Base-by-base conservation (phyloP, 768 basidiomycete genomes). In the Boletus rubroflammeus region DNA sequence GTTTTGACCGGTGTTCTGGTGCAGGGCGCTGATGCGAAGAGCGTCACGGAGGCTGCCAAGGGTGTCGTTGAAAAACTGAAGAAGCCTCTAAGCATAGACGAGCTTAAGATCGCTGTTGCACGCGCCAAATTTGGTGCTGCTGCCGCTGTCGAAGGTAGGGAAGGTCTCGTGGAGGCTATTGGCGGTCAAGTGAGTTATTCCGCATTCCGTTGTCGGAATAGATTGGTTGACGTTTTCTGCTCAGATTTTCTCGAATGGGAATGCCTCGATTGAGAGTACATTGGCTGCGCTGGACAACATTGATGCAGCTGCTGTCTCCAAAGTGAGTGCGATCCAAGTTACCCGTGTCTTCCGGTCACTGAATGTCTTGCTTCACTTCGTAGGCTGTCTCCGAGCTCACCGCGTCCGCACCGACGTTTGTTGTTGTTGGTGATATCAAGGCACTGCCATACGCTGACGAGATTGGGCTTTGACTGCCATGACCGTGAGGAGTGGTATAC, bases 91-190 rank as follows among this genome's bases (percentile, higher is more conserved):
- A 83, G 76, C 51, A 75, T 75, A 38, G 89, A 94, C 58, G 87
- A 85, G 40, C 71, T 96, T 55, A 86, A 86, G 77, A 78, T 79
- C 56, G 95, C 96, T 15, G 73, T 93, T 35, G 85, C 90, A 11
- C 93, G 92, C 70, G 92, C 96, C 58, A 94, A 89, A 72, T 95
- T 98, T 66, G 73, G 80, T 47, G 82, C 87, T 61, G 95, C 94
- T 3, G 77, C 73, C 53, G 75, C 79, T 45, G 61, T 80, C 28
- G 96, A 99, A 57, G 77, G 76, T 52, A 76, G 90, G 53, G 84
- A 85, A 9, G 89, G 90, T 19, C 65, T 90, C 29, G 68, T 88
- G 28, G 73, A 76, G 28, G 69, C 79, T 32, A 67, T 92, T 51
- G 88, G 86, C 29, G 68, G 82, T 28, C 83, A 86, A 76, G 90